Percentiles rank a stretch among this genome's conserved stretches.
Conservation (phyloP, 176 grass and related monocot genomes). For the Triticum monococcum region DNA sequence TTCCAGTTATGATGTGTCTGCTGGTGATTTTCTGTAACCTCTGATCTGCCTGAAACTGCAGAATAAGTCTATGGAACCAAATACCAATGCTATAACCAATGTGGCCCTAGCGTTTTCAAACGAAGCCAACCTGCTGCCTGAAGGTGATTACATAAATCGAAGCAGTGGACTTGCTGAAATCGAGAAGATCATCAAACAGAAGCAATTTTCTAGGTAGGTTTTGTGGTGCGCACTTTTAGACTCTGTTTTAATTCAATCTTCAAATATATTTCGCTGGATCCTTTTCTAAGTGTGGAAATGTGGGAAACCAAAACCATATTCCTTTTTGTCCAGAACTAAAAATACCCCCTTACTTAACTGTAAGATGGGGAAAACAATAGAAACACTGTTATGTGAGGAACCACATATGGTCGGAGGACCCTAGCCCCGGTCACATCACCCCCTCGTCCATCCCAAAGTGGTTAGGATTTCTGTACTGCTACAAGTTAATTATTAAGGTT, state of each 20-base stretch:
- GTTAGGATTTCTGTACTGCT: no score
- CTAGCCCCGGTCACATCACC: no score
- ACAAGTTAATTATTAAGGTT: no score
- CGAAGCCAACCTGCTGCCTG: neutral
- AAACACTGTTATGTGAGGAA: no score
- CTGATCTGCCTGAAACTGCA: conserved; percentile 13
- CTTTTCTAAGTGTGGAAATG: neutral
- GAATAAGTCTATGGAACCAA: conserved; percentile 33
- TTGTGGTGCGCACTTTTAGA: conserved; percentile 14
- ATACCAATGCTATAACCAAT: conserved; percentile 1
- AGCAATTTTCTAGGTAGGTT: conserved; percentile 56
- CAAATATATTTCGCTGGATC: neutral
- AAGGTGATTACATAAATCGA: conserved; percentile 29
- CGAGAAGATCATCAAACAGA: conserved; percentile 57
- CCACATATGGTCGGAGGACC: no score
- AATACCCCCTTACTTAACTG: neutral
- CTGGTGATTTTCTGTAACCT: conserved; percentile 10
- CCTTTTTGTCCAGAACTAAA: neutral
- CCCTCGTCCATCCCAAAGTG: no score
- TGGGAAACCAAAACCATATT: conserved; percentile 7
- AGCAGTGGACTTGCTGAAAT: conserved; percentile 41
- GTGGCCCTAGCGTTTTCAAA: neutral
- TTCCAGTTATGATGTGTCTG: conserved; percentile 14
- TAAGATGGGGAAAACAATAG: neutral
- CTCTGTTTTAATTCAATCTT: neutral